Base-by-base conservation (phyloP, 352 stramenopile species). In the Phytopythium sindhum region DNA sequence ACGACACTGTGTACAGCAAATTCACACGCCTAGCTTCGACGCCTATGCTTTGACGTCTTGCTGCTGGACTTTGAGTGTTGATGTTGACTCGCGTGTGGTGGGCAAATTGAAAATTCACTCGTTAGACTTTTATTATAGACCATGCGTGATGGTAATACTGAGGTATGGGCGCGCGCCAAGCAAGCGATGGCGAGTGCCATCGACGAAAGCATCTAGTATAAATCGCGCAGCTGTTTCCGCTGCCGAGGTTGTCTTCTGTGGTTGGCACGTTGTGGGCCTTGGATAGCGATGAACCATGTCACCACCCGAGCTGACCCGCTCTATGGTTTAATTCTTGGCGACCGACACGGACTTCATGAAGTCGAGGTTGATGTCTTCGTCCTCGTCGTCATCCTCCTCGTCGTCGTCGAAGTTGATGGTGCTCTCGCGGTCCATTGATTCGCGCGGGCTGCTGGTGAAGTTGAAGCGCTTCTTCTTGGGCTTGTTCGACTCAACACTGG, bases 301-400 rank as follows among this genome's bases (percentile, higher is more conserved):
- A 5, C 11, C 47, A 33, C 4, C 47, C 47, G n/a, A 39, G n/a
- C 47, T 2, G 23, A 21, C 33, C 45, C 12, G 47, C 47, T 21
- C 55, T 39, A 52, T 60, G 23, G 28, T 41, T 53, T 55, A 47
- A 39, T 31, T 24, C 41, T 71, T 68, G 17, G 66, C 70, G 42
- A 80, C 54, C 24, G 64, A 73, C 28, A 84, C 66, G 41, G 61
- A 78, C 48, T 75, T 75, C 69, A 95, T 73, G 66, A 95, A 95
- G 73, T 93, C 84, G 74, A 95, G 76, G 78, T 95, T 93, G 55
- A 95, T 68, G 12, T 87, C 72, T 23, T 85, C 78, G 5, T 88
- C 78, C 14, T 84, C 73, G 14, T 83, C 71, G 0, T 66, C 67
- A n/a, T 78, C 73, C 8, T 81, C 69, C 19, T 65, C 48, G 24